These are phyloP conservation scores for Kuraishia hungarica DNA, from an alignment of 805 yeast species.

Conservation along the genomic window DNA sequence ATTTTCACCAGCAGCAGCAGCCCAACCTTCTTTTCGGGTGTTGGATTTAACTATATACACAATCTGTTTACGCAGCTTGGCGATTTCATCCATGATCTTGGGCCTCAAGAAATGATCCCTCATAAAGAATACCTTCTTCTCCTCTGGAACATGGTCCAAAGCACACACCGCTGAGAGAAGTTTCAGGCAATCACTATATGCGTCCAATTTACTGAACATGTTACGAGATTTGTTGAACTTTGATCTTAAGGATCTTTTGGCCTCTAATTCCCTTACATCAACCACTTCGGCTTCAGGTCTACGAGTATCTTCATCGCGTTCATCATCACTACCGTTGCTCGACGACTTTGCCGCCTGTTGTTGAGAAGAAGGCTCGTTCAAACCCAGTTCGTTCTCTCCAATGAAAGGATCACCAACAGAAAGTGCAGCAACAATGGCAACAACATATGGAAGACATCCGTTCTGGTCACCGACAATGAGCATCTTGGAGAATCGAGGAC, in stretches of 20 bases:
- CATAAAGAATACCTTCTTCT: slow-evolving; percentile 38
- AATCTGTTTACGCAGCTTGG: slow-evolving; percentile 73
- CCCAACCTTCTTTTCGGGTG: slow-evolving; percentile 52
- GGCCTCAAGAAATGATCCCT: slow-evolving; percentile 59
- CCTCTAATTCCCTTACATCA: slow-evolving; percentile 27
- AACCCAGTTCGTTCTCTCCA: slow-evolving; percentile 65
- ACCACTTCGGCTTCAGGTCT: slow-evolving; percentile 10
- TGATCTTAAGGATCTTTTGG: slow-evolving; percentile 31
- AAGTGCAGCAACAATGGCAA: slow-evolving; percentile 84
- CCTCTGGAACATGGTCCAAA: slow-evolving; percentile 60
- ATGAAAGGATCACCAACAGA: slow-evolving; percentile 92
- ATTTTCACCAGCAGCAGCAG: slow-evolving; percentile 25
- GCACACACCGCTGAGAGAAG: slow-evolving; percentile 83
- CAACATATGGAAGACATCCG: slow-evolving; percentile 78
- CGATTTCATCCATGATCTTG: slow-evolving; percentile 80
- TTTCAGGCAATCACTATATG: slow-evolving; percentile 65
- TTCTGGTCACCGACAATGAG: slow-evolving; percentile 81
- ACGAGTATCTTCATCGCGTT: slow-evolving; percentile 26
- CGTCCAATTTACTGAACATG: slow-evolving; percentile 60
- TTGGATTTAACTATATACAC: slow-evolving; percentile 64
- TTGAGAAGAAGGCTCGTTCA: slow-evolving; percentile 21
- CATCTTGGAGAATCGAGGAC: slow-evolving; percentile 91
- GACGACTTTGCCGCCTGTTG: slow-evolving; percentile 13
- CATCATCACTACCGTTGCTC: slow-evolving; percentile 27
- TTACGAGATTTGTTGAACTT: slow-evolving; percentile 51